These are phyloP conservation scores for Euptelea pleiosperma DNA, from an alignment of 164 flowering plant genomes.

Conservation along the genomic window DNA sequence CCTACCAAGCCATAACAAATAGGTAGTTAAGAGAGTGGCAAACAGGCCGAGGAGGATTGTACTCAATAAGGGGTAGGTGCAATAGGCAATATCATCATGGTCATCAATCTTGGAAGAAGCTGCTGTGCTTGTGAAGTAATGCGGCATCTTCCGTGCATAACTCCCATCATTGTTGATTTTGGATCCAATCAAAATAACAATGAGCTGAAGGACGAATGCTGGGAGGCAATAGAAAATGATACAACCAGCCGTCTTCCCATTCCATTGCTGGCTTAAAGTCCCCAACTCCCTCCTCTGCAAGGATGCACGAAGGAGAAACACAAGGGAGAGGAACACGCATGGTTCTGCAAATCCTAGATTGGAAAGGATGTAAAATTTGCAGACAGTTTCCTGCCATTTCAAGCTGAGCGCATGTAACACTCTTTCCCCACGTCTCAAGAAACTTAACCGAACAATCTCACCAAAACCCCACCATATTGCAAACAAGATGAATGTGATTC, in stretches of 20 bases:
- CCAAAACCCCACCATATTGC: conserved; percentile 87
- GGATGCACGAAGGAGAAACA: conserved; percentile 81
- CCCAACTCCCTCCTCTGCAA: conserved; percentile 63
- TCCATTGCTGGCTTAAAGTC: conserved; percentile 64
- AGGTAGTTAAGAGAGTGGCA: conserved; percentile 46
- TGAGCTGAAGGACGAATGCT: conserved; percentile 61
- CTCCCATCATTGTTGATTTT: conserved; percentile 28
- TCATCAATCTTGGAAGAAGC: conserved; percentile 6
- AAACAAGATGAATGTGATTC: conserved; percentile 56
- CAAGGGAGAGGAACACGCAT: conserved; percentile 72
- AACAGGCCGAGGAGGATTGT: conserved; percentile 72
- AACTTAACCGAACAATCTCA: conserved; percentile 64
- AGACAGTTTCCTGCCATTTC: conserved; percentile 78
- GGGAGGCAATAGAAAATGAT: conserved; percentile 74
- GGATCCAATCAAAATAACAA: conserved; percentile 62
- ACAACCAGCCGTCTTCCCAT: conserved; percentile 56
- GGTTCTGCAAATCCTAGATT: conserved; percentile 98
- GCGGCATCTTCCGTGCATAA: conserved; percentile 37
- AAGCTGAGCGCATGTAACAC: conserved; percentile 37
- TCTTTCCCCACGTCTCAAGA: conserved; percentile 53
- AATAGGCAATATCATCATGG: conserved; percentile 47
- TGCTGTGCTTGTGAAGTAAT: conserved; percentile 52
- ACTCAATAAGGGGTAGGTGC: conserved; percentile 89
- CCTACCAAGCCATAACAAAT: conserved; percentile 75
- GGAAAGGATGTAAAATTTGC: conserved; percentile 84